phyloP scores from a whole-genome alignment of 2,329 filamentous ascomycete genomes.

The Atkinsonella hypoxylon region DNA sequence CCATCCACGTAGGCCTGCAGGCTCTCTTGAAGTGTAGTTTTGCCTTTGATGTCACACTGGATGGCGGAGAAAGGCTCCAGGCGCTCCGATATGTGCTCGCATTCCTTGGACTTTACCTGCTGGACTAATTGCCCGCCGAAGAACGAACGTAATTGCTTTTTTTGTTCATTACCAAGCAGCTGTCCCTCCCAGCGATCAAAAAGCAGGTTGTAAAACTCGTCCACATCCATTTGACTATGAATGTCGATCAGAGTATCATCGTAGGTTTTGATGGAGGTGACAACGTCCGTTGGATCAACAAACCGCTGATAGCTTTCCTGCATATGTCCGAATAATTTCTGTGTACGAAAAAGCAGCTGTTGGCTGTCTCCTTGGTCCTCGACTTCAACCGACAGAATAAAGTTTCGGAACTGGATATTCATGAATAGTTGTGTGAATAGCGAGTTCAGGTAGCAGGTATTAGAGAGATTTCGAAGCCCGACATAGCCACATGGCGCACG shows the following conservation, averaged over 20 bases:
- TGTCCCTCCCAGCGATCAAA: slow-evolving; percentile 87
- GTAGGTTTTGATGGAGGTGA: slow-evolving; percentile 67
- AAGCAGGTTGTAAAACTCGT: slow-evolving; percentile 91
- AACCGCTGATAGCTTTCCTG: slow-evolving; percentile 68
- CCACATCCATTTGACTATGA: slow-evolving; percentile 90
- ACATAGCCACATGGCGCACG: slow-evolving; percentile 69
- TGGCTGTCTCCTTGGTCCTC: slow-evolving; percentile 45
- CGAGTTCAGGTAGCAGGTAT: slow-evolving; percentile 96
- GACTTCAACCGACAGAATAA: slow-evolving; percentile 59
- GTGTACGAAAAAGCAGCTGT: slow-evolving; percentile 61
- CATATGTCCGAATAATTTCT: slow-evolving; percentile 73
- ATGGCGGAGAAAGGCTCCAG: slow-evolving; percentile 89
- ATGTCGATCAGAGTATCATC: slow-evolving; percentile 77
- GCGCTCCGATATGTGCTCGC: slow-evolving; percentile 81
- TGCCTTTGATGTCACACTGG: slow-evolving; percentile 93
- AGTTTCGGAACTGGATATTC: slow-evolving; percentile 77
- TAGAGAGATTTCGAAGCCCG: slow-evolving; percentile 85
- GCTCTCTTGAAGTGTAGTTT: slow-evolving; percentile 71
- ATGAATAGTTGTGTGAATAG: slow-evolving; percentile 91
- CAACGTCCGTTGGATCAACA: slow-evolving; percentile 61
- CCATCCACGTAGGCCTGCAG: slow-evolving; percentile 91
- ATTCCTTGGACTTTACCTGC: slow-evolving; percentile 92
- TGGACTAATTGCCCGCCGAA: slow-evolving; percentile 88
- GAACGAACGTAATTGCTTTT: slow-evolving; percentile 64
- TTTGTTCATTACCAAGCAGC: slow-evolving; percentile 54